These are phyloP conservation scores for Mesembryanthemum crystallinum DNA, from an alignment of 148 eudicot species.

Conservation along the genomic window DNA sequence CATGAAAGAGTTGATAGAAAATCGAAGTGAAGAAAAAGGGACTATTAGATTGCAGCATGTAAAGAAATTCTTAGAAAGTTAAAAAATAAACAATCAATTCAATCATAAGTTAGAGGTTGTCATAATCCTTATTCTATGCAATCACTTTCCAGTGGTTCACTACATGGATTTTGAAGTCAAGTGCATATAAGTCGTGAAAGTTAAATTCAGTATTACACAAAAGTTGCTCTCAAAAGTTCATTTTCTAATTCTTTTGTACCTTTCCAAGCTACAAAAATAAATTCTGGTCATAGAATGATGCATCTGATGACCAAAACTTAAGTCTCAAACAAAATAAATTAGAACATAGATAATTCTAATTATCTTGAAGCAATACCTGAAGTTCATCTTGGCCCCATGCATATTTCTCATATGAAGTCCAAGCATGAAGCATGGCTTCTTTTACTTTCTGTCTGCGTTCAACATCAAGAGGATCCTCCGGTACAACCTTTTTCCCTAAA, in stretches of 20 bases:
- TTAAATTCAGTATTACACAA: not conserved
- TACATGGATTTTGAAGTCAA: not conserved
- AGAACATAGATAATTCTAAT: not conserved
- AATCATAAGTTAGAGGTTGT: not conserved
- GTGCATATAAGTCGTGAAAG: not conserved
- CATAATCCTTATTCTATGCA: not conserved
- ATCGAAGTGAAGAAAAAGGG: not conserved
- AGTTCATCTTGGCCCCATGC: slow-evolving; percentile 99
- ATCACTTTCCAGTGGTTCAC: not conserved
- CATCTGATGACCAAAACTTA: not conserved
- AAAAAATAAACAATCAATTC: slow-evolving; percentile 5
- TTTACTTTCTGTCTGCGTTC: slow-evolving; percentile 85
- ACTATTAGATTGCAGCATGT: not conserved
- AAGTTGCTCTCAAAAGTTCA: not conserved
- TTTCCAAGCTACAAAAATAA: not conserved
- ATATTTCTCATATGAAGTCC: slow-evolving; percentile 96
- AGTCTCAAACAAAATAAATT: not conserved
- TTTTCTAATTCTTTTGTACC: not conserved
- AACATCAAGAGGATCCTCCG: slow-evolving; percentile 57
- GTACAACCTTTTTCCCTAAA: slow-evolving; percentile 22
- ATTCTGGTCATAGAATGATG: not conserved
- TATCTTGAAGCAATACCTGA: slow-evolving; percentile 52
- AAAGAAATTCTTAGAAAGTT: not conserved
- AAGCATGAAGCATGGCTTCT: slow-evolving; percentile 98
- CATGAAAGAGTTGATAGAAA: slow-evolving; percentile 2